Percentiles rank a stretch among this genome's conserved stretches.
Evolutionary conservation across 768 basidiomycete genomes (phyloP).

Genomic region (Kwoniella heveanensis): DNA sequence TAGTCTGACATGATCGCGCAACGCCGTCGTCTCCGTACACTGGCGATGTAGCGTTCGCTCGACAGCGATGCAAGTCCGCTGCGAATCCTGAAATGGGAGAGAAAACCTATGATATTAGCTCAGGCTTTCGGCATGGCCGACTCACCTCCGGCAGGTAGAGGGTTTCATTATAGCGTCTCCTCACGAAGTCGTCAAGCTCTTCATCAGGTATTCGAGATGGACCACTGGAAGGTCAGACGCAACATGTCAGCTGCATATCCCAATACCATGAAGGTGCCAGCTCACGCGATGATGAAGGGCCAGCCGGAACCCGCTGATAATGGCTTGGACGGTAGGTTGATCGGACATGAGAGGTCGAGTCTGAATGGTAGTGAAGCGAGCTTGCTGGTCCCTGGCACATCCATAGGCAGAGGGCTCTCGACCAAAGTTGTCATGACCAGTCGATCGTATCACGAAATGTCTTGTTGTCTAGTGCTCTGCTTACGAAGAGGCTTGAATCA

Average conservation of each 20-base stretch:
- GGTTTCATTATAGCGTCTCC: slow-evolving; percentile 34
- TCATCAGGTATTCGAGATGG: slow-evolving; percentile 1
- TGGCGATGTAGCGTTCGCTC: too few species aligned
- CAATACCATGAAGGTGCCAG: not conserved
- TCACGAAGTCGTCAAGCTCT: slow-evolving; percentile 8
- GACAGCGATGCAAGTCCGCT: slow-evolving; percentile 21
- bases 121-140: not conserved
- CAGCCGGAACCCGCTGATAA: slow-evolving; percentile 13
- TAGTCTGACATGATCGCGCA: too few species aligned
- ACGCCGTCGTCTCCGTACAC: too few species aligned
- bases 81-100: slow-evolving; percentile 27
- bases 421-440: slow-evolving; percentile 7
- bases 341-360: slow-evolving; percentile 34
- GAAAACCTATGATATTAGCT: slow-evolving; percentile 13
- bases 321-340: slow-evolving; percentile 23
- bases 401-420: not conserved
- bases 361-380: slow-evolving; percentile 9
- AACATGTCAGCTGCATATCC: not conserved
- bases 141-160: slow-evolving; percentile 37
- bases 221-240: not conserved
- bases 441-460: not conserved
- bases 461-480: too few species aligned
- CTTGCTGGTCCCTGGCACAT: not conserved
- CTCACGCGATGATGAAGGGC: slow-evolving; percentile 25
- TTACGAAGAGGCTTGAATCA: too few species aligned